Evolutionary conservation across 169 alveolate species (phyloP).

Genomic region (Plasmodium ovale): DNA sequence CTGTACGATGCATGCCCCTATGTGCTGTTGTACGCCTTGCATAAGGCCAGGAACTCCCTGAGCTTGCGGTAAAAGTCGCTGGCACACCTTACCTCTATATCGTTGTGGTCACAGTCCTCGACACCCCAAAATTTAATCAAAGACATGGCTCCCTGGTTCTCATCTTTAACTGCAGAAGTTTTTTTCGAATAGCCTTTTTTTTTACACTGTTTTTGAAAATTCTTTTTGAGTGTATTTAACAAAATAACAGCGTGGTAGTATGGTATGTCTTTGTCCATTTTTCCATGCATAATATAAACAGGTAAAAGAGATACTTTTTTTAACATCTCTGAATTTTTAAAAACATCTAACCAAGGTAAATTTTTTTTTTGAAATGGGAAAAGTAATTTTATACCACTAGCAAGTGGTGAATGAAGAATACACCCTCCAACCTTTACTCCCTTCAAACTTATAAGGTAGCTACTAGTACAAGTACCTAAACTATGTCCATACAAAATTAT

Average conservation of each 20-base stretch:
- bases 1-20: too few relatives aligned
- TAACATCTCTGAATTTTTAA: constrained; percentile 82
- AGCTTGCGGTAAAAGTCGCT: constrained; percentile 1
- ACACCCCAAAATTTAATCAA: constrained; percentile 29
- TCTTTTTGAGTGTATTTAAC: constrained; percentile 26
- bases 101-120: constrained; percentile 29
- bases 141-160: too few relatives aligned
- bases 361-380: constrained; percentile 75
- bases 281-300: constrained; percentile 82
- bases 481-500: constrained; percentile 91
- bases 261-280: constrained; percentile 78
- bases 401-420: constrained; percentile 90
- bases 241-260: constrained; percentile 77
- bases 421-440: constrained; percentile 89
- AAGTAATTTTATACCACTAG: constrained; percentile 89
- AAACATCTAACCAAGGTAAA: constrained; percentile 86
- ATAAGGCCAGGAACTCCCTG: constrained; percentile 6
- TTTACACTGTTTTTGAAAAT: constrained; percentile 5
- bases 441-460: constrained; percentile 79
- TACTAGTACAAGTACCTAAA: constrained; percentile 92
- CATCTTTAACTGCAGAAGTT: too few relatives aligned
- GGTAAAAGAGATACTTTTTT: constrained; percentile 70
- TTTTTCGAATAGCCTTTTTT: constrained; percentile 8
- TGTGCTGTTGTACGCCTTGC: constrained; percentile 9
- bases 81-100: constrained; percentile 4